phyloP scores from a whole-genome alignment of 2,329 filamentous ascomycete species.

The Colletotrichum australisinense region DNA sequence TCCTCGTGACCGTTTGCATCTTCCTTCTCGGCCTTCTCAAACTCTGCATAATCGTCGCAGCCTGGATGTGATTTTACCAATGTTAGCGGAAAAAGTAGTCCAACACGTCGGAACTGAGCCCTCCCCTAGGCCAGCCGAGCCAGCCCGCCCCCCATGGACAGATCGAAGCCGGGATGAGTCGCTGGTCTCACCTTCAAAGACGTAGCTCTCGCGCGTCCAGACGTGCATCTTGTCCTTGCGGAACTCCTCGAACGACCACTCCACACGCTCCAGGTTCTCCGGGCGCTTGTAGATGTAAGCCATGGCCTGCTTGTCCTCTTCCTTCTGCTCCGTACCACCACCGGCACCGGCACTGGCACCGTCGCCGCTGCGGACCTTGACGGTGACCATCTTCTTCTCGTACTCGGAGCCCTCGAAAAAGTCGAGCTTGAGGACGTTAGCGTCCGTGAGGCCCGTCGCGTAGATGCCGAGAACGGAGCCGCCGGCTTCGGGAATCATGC shows the following conservation, averaged over 20 bases:
- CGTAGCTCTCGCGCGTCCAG: slow-evolving; percentile 65
- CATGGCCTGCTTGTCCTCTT: slow-evolving; percentile 62
- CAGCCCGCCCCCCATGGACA: background rate
- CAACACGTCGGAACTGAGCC: too few species aligned
- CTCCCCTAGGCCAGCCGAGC: background rate
- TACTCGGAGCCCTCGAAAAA: slow-evolving; percentile 86
- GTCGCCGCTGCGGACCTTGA: slow-evolving; percentile 57
- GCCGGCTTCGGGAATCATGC: slow-evolving; percentile 68
- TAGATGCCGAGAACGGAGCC: slow-evolving; percentile 79
- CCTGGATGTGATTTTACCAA: slow-evolving; percentile 3
- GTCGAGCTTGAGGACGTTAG: slow-evolving; percentile 81
- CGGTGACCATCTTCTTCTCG: slow-evolving; percentile 62
- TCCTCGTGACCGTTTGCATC: slow-evolving; percentile 7
- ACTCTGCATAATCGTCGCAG: slow-evolving; percentile 29
- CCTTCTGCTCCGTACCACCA: slow-evolving; percentile 49
- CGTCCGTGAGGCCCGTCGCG: slow-evolving; percentile 81
- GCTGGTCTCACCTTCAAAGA: slow-evolving; percentile 52
- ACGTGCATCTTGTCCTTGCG: slow-evolving; percentile 74
- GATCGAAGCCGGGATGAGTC: background rate
- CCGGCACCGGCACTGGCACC: slow-evolving; percentile 42
- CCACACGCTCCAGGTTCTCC: slow-evolving; percentile 70
- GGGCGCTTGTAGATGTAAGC: slow-evolving; percentile 73
- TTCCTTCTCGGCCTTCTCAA: slow-evolving; percentile 18
- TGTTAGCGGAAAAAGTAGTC: background rate
- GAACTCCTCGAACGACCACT: slow-evolving; percentile 93